Evolutionary conservation across 768 basidiomycete species (phyloP), one percentile per base, ranked within the genome.

Genomic region (Phlebiopsis flavidoalba): DNA sequence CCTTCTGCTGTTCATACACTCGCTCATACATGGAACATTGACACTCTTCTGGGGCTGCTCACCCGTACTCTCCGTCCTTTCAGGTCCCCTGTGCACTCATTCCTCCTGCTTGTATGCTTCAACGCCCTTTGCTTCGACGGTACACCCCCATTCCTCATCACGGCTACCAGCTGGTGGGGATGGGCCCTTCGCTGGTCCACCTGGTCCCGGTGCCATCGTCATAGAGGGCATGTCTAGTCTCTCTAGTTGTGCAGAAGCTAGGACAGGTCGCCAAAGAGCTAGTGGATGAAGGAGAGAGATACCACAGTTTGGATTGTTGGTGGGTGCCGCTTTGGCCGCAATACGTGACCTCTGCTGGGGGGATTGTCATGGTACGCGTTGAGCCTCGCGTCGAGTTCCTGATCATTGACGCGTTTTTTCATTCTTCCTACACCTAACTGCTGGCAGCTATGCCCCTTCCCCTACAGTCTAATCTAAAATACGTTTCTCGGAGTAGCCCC

Each of bases 401-500:
- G 31, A 17, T 22, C 43, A 0, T 21, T 33, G 40, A 43, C 40
- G 40, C 40, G 40, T 43, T 43, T 31, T 26, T n/a, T 31, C 63
- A 93, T 88, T 83, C 89, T 3, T 95, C n/a, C n/a, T n/a, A n/a
- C n/a, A 94, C 73, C 88, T n/a, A n/a, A n/a, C 93, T 24, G 81
- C 87, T 2, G 89, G n/a, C 89, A 6, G 89, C 93, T 5, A n/a
- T n/a, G 82, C 87, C 8, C 90, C 92, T 0, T n/a, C 91, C 95
- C 8, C 78, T 96, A 35, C 90, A 93, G 10, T 91, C 95, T 1
- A n/a, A n/a, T n/a, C n/a, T n/a, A n/a, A n/a, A n/a, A n/a, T n/a
- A 95, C 95, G 1, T 77, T 98, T 10, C 79, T 98, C 17, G 95
- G 95, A 2, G 89, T 88, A 2, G 91, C 93, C 2, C n/a, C 76